Conservation (phyloP, 106 monocot species). For the Triglochin maritima region DNA sequence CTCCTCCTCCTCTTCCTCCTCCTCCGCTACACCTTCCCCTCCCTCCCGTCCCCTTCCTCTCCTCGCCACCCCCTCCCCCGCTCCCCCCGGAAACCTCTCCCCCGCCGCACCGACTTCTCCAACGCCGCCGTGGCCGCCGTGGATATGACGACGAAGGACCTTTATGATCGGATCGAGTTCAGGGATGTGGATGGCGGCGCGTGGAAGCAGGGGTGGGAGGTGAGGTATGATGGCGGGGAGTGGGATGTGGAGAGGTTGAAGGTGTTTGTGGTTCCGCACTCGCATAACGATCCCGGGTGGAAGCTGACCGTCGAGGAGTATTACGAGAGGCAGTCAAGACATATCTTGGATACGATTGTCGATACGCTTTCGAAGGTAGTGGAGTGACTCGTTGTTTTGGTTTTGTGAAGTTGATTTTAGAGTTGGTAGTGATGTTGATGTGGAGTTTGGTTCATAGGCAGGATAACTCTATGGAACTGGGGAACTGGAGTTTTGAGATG, state of each 20-base stretch:
- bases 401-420: not conserved
- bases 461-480: too few species aligned
- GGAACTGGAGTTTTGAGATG: too few species aligned
- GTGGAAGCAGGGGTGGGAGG: conserved; percentile 96
- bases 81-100: conserved; percentile 12
- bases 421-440: too few species aligned
- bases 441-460: too few species aligned
- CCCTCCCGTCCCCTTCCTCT: conserved; percentile 11
- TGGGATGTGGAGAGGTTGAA: conserved; percentile 90
- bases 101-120: conserved; percentile 5
- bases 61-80: conserved; percentile 11
- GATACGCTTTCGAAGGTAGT: conserved; percentile 78
- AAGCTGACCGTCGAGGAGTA: conserved; percentile 88
- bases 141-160: conserved; percentile 92
- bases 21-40: conserved; percentile 18
- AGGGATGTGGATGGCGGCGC: conserved; percentile 70
- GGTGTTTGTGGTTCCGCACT: conserved; percentile 95
- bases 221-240: conserved; percentile 54
- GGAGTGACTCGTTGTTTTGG: not conserved
- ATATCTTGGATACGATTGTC: conserved; percentile 80
- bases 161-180: conserved; percentile 88
- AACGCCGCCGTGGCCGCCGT: conserved; percentile 25
- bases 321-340: conserved; percentile 64
- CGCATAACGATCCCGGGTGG: conserved; percentile 98
- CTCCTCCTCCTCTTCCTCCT: conserved; percentile 42